These are phyloP conservation scores for Kalaharituber pfeilii DNA, from an alignment of 2,329 filamentous ascomycete species.

Conservation along the genomic window DNA sequence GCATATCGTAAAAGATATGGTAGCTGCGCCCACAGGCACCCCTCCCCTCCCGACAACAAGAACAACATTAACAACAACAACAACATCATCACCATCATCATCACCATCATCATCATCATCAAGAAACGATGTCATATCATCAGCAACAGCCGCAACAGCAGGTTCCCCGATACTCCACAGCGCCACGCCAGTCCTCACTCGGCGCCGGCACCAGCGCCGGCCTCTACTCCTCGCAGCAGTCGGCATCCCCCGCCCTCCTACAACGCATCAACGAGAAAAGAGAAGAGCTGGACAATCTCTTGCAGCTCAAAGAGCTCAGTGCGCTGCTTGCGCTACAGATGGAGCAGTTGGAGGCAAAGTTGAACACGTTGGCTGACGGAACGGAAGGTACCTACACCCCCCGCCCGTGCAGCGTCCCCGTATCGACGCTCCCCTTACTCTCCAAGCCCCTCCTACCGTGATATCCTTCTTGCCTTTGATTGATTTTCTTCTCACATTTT, in stretches of 20 bases:
- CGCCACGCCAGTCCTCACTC: slow-evolving; percentile 45
- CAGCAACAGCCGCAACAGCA: slow-evolving; percentile 42
- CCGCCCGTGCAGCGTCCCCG: background rate
- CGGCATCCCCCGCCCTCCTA: slow-evolving; percentile 52
- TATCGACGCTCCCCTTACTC: no score
- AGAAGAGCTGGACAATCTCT: slow-evolving; percentile 61
- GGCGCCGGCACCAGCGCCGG: slow-evolving; percentile 27
- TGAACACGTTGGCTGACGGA: slow-evolving; percentile 59
- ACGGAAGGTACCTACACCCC: slow-evolving; percentile 47
- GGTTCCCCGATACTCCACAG: slow-evolving; percentile 40
- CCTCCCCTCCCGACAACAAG: background rate
- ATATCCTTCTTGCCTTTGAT: background rate
- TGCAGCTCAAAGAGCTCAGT: slow-evolving; percentile 60
- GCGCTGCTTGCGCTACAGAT: slow-evolving; percentile 64
- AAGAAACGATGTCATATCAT: slow-evolving; percentile 6
- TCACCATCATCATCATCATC: background rate
- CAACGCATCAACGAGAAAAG: slow-evolving; percentile 74
- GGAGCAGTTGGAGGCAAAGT: slow-evolving; percentile 61
- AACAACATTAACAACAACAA: background rate
- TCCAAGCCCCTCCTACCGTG: background rate
- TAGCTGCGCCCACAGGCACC: background rate
- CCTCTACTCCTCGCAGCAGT: slow-evolving; percentile 27
- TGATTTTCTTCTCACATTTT: no score
- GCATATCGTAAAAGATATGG: no score
- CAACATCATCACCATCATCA: background rate